These are phyloP conservation scores for Leavenworthia alabamica DNA, from an alignment of 345 rosid genomes.

Conservation along the genomic window DNA sequence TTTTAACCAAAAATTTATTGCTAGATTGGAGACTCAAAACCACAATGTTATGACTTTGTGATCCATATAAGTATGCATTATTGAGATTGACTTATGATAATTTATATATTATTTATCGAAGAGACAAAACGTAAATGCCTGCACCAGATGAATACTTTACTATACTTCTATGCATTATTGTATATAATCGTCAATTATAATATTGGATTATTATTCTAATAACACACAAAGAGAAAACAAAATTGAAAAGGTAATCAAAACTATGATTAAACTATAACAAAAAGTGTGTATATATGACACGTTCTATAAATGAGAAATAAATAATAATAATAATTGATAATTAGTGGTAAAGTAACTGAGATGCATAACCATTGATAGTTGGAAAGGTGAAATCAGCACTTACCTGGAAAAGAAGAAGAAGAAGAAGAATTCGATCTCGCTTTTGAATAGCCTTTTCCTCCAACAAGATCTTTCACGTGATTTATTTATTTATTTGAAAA, in stretches of 20 bases:
- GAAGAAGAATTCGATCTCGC: conserved; percentile 7
- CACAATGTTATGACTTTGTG: background rate
- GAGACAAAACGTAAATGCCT: background rate
- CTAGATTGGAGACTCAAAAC: background rate
- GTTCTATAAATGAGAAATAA: background rate
- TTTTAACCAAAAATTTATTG: background rate
- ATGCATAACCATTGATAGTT: conserved; percentile 29
- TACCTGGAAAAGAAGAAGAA: background rate
- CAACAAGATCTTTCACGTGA: conserved; percentile 9
- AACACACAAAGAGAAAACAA: background rate
- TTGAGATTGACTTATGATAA: background rate
- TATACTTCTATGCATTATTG: background rate
- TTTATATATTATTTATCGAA: background rate
- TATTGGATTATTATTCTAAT: background rate
- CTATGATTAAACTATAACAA: background rate
- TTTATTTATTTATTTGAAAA: background rate
- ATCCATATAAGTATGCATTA: conserved; percentile 3
- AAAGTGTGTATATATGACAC: background rate
- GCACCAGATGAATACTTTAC: background rate
- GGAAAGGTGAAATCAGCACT: conserved; percentile 24
- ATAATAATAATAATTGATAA: background rate
- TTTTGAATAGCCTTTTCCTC: background rate
- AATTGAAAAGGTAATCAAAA: background rate
- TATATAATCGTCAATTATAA: background rate
- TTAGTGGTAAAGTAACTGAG: background rate